These are phyloP conservation scores for Albatrellus sp. DNA, from an alignment of 1,284 basidiomycete genomes.

Conservation along the genomic window DNA sequence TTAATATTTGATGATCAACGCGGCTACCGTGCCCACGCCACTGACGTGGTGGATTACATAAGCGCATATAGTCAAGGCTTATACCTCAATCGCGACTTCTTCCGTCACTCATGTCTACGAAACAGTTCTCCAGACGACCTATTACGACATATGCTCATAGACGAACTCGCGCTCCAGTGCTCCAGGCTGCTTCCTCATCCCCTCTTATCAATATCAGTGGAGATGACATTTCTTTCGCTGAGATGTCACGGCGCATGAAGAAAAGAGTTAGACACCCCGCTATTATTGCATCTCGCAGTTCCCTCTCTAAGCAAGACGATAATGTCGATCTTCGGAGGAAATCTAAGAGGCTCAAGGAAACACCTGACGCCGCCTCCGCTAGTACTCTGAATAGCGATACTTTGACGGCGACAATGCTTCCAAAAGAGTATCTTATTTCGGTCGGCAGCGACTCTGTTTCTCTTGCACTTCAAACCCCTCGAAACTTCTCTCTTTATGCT, in stretches of 20 bases:
- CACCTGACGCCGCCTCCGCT: constrained; percentile 1
- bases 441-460: constrained; percentile 7
- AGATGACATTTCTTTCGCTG: constrained; percentile 23
- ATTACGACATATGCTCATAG: constrained; percentile 21
- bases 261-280: constrained; percentile 30
- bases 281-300: constrained; percentile 9
- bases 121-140: neutral
- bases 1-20: too few relatives aligned
- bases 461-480: constrained; percentile 5
- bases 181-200: constrained; percentile 19
- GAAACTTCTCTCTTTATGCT: constrained; percentile 12
- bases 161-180: constrained; percentile 10
- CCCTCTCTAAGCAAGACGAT: constrained; percentile 1
- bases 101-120: neutral
- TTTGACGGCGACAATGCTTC: neutral
- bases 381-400: neutral
- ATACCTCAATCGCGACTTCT: neutral
- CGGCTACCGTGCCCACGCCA: too few relatives aligned
- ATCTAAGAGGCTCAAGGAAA: constrained; percentile 13
- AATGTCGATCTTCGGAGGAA: constrained; percentile 8
- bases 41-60: too few relatives aligned
- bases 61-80: constrained; percentile 1
- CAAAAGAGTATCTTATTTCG: constrained; percentile 4
- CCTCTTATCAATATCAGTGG: constrained; percentile 24
- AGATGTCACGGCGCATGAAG: constrained; percentile 36